phyloP scores from a whole-genome alignment of 805 yeast genomes.

The Kodamaea fukazawae region DNA sequence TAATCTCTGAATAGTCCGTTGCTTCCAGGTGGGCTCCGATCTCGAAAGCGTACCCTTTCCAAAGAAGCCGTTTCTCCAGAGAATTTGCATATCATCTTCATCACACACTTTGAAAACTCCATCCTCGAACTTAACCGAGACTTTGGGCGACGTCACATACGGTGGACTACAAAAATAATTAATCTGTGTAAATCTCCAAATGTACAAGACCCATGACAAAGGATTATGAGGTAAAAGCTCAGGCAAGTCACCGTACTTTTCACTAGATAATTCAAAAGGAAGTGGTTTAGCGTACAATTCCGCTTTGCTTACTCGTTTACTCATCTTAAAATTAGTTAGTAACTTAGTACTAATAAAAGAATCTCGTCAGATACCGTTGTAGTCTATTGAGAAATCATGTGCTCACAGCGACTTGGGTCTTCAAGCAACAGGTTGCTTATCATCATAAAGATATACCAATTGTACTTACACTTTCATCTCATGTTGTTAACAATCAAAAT shows the following conservation, averaged over 20 bases:
- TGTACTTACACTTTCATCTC: too few species aligned
- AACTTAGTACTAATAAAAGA: conserved; percentile 1
- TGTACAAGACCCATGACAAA: conserved; percentile 54
- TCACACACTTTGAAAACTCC: conserved; percentile 41
- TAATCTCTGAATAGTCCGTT: conserved; percentile 58
- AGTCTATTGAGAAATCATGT: conserved; percentile 82
- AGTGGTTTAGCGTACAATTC: conserved; percentile 48
- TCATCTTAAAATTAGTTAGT: conserved; percentile 19
- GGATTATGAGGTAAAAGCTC: conserved; percentile 63
- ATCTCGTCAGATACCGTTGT: conserved; percentile 89
- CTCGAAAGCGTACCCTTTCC: conserved; percentile 90
- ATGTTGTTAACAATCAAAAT: too few species aligned
- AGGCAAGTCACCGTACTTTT: conserved; percentile 46
- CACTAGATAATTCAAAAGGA: conserved; percentile 48
- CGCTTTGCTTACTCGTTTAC: conserved; percentile 30
- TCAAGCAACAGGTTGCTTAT: conserved; percentile 23
- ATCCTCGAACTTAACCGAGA: conserved; percentile 24
- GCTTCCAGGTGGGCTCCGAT: conserved; percentile 88
- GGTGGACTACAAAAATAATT: conserved; percentile 20
- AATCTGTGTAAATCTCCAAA: conserved; percentile 26
- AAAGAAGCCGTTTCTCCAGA: conserved; percentile 88
- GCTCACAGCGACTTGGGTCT: conserved; percentile 54
- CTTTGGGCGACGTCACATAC: conserved; percentile 16
- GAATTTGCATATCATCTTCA: conserved; percentile 44
- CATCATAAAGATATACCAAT: conserved; percentile 15